Evolutionary conservation across 768 basidiomycete genomes (phyloP), one percentile per base, ranked within the genome.

Genomic region (Polyporus arcularius): DNA sequence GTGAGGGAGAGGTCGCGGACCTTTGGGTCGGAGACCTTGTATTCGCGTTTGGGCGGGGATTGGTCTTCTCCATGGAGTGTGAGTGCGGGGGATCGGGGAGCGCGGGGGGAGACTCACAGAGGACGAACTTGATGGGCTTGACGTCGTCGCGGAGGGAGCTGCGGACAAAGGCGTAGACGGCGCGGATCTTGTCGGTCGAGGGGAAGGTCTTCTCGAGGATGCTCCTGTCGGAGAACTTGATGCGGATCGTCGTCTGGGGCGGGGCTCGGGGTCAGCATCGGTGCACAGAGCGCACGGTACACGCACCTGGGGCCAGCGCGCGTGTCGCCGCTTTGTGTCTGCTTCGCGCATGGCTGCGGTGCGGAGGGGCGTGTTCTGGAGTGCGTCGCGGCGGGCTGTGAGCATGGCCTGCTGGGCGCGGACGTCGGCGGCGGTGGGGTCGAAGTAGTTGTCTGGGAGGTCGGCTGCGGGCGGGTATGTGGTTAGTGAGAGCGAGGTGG

Each of bases 101-200:
- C 41, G 46, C 45, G 48, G 9, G 35, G 28, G 53, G 2, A 46
- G 7, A 81, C 86, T 54, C 67, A 95, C 94, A 96, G 41, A 96
- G 79, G 41, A 94, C 80, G 68, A 94, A 96, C 67, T 93, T 92
- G 74, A 85, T 84, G 3, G 86, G 80, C 70, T 90, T 86, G 47
- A 87, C 84, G 62, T 93, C 90, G 57, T 91, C 89, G 45, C 84
- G 76, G 38, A 96, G 76, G 21, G 84, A 83, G 35, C 79, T 75
- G 38, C 88, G 83, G 54, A 94, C 92, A 64, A 95, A 95, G 10
- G 89, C 90, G 70, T 96, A 96, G 9, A 96, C 84, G 2, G 88
- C 79, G 52, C 83, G 82, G 53, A 96, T 92, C 72, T 90, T 94
- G 73, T 86, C 84, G 4, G 82, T 82, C 6, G 94, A 94, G 3